Evolutionary conservation across 169 alveolate genomes (phyloP), one percentile per base, ranked within the genome.

Genomic region (Cystoisospora suis): DNA sequence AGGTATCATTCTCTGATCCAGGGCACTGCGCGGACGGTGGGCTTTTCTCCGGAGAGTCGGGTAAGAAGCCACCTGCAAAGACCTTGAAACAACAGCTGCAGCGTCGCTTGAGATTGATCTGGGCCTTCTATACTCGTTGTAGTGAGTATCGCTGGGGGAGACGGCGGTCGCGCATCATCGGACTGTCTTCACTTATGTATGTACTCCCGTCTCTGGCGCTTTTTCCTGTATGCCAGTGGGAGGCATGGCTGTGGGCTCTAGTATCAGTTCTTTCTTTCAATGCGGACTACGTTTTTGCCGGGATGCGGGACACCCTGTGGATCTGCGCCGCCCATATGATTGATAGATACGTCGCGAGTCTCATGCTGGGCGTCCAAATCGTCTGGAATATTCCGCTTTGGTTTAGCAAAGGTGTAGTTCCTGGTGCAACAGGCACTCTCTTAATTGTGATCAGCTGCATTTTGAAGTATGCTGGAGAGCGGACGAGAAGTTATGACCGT

Each of bases 321-420:
- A 47, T 86, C 47, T 77, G 90, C 47, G 90, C 79, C 2, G 85
- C 69, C 29, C 90, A 86, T 38, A 86, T 86, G 90, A 65, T 83
- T n/a, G 90, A 86, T 34, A 81, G 90, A 56, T 86, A 77, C 59
- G 49, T 86, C 56, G 90, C 90, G 17, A 59, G 75, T 27, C 46
- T 38, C 29, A 77, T 77, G 36, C 83, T 86, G 36, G 42, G 44
- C 56, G 49, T 86, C 75, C 90, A 86, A 47, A 38, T 47, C 36
- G 27, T 86, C 49, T 86, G 69, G 85, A 86, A 86, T 40, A 0
- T 86, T 36, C 90, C 90, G 0, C 9, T 86, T 42, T 86, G 90
- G 90, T 86, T 86, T 29, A 20, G 69, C 7, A 77, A 42, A 23
- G 70, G 53, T 5, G 7, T 45, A 69, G 32, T 3, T 49, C 17